Conservation (phyloP, 306 rosid species). For the Cucumis hystrix region DNA sequence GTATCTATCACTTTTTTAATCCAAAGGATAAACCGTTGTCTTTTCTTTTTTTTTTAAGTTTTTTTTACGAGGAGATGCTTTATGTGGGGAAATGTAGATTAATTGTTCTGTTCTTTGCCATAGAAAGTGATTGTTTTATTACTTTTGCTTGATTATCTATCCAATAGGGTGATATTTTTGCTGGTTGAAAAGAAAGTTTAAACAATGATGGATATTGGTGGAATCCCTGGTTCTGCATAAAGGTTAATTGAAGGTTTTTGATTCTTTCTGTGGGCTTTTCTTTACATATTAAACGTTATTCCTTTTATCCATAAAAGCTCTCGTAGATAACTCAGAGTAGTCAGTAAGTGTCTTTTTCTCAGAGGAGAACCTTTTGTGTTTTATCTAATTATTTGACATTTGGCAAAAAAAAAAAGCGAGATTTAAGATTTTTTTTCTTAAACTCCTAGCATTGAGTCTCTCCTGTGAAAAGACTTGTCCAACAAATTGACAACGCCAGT, state of each 20-base stretch:
- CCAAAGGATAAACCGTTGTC: not conserved
- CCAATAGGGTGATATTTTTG: not conserved
- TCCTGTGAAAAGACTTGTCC: not conserved
- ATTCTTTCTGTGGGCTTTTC: not conserved
- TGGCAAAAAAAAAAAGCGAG: not conserved
- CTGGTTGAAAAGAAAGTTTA: slow-evolving; percentile 4
- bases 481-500: not conserved
- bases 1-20: slow-evolving; percentile 5
- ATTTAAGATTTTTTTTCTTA: not conserved
- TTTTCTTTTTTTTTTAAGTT: not conserved
- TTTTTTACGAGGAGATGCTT: not conserved
- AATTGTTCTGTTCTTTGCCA: not conserved
- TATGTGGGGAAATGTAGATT: not conserved
- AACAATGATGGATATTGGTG: slow-evolving; percentile 8
- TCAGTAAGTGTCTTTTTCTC: not conserved
- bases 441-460: not conserved
- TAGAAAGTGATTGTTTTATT: not conserved
- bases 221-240: slow-evolving; percentile 1
- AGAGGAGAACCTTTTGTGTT: not conserved
- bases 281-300: not conserved
- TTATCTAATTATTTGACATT: not conserved
- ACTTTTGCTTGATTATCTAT: not conserved
- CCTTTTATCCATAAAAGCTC: not conserved
- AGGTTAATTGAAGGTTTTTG: slow-evolving; percentile 1
- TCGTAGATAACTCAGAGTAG: not conserved